phyloP scores from a whole-genome alignment of 2,329 filamentous ascomycete species.

The Calonectria fujianensis region DNA sequence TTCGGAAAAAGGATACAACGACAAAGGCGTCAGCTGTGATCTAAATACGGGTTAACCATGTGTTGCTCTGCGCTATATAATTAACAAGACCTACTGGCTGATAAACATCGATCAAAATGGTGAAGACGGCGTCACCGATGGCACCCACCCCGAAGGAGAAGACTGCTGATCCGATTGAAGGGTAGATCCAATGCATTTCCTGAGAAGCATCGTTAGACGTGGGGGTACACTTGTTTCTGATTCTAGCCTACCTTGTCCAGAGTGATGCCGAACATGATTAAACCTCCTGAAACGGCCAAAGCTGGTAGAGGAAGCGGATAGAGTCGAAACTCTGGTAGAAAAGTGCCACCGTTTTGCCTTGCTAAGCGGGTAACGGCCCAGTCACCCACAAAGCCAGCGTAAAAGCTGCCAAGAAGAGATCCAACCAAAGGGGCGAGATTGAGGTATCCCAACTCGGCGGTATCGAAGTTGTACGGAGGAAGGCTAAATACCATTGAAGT shows the following conservation, averaged over 20 bases:
- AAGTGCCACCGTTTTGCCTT: constrained; percentile 61
- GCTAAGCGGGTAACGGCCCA: constrained; percentile 60
- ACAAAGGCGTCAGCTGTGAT: not conserved
- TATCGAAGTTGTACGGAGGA: constrained; percentile 55
- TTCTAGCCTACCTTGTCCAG: constrained; percentile 56
- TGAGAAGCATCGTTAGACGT: not conserved
- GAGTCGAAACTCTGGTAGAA: constrained; percentile 65
- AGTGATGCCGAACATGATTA: constrained; percentile 60
- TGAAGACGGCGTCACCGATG: not conserved
- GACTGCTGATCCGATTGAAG: not conserved
- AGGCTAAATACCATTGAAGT: constrained; percentile 58
- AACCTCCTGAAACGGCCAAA: constrained; percentile 56
- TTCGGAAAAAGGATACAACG: not conserved
- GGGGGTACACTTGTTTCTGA: too few species aligned
- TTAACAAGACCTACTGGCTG: not conserved
- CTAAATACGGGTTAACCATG: not conserved
- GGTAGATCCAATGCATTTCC: constrained; percentile 22
- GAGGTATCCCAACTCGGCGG: constrained; percentile 51
- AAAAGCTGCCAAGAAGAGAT: constrained; percentile 59
- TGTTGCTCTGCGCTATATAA: fast-evolving
- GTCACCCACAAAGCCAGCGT: constrained; percentile 61
- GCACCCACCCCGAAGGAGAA: not conserved
- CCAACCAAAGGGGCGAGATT: constrained; percentile 57
- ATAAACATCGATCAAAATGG: constrained; percentile 3
- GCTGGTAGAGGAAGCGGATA: constrained; percentile 55